A percentile compares a stretch with the other conserved stretches of the same genome.
phyloP scores from a whole-genome alignment of 1,284 basidiomycete species.

The Malassezia pachydermatis region DNA sequence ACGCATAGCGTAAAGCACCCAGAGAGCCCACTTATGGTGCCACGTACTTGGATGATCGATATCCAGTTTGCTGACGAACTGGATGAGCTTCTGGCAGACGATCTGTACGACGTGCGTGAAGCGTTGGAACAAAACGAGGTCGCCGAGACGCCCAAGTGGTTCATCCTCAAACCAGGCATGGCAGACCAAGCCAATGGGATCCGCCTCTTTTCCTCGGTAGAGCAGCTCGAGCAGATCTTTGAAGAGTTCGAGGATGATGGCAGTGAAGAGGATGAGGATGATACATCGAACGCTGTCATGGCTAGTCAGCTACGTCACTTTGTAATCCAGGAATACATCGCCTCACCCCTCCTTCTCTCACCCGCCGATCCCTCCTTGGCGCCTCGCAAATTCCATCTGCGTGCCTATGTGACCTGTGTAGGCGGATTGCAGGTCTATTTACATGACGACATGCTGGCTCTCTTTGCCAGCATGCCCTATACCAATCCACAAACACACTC shows the following conservation, averaged over 20 bases:
- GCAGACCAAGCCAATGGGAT: slow-evolving; percentile 93
- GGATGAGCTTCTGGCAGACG: slow-evolving; percentile 85
- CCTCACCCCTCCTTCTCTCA: slow-evolving; percentile 21
- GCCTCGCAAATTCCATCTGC: slow-evolving; percentile 66
- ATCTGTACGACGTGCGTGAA: slow-evolving; percentile 74
- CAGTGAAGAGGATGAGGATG: slow-evolving; percentile 20
- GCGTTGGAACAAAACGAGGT: slow-evolving; percentile 51
- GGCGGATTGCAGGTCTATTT: slow-evolving; percentile 52
- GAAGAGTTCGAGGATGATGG: slow-evolving; percentile 64
- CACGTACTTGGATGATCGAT: slow-evolving; percentile 77
- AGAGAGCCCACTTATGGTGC: slow-evolving; percentile 49
- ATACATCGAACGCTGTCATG: slow-evolving; percentile 38
- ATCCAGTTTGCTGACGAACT: slow-evolving; percentile 86
- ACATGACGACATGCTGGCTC: slow-evolving; percentile 69
- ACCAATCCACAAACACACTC: slow-evolving; percentile 21
- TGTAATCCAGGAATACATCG: slow-evolving; percentile 70
- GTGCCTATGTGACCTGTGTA: slow-evolving; percentile 77
- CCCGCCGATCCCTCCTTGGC: slow-evolving; percentile 2
- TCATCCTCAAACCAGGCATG: slow-evolving; percentile 83
- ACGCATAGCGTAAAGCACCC: slow-evolving; percentile 23
- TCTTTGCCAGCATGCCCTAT: slow-evolving; percentile 56
- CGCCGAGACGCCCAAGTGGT: slow-evolving; percentile 50
- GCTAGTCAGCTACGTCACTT: slow-evolving; percentile 83
- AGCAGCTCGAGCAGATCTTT: slow-evolving; percentile 67
- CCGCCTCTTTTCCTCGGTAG: slow-evolving; percentile 71